Evolutionary conservation across 1,139 yeast genomes (phyloP).

Genomic region (Geotrichum cucujoidarum): DNA sequence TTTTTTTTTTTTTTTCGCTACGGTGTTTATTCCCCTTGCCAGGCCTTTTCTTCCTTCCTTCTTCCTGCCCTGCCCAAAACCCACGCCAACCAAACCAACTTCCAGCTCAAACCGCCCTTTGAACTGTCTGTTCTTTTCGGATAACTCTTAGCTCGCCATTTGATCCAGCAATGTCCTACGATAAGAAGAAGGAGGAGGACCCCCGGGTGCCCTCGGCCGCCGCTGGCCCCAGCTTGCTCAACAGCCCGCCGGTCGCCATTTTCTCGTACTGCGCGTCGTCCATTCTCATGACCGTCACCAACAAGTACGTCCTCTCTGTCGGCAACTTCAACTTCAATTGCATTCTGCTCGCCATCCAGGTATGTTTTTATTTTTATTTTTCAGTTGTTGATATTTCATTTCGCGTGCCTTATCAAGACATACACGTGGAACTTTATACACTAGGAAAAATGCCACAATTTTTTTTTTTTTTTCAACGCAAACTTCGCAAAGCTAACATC

Average conservation of each 20-base stretch:
- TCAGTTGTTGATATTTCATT: background rate
- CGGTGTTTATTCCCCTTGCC: background rate
- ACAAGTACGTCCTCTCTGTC: constrained; percentile 87
- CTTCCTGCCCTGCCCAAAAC: background rate
- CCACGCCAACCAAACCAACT: too few species aligned
- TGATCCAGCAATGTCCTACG: constrained; percentile 15
- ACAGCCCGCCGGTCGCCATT: constrained; percentile 84
- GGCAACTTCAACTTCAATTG: constrained; percentile 83
- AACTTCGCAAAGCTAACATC: background rate
- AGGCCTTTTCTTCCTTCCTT: background rate
- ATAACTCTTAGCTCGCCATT: too few species aligned
- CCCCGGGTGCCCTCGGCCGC: constrained; percentile 10
- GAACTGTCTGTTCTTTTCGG: too few species aligned
- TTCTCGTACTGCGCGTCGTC: constrained; percentile 86
- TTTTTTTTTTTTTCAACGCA: constrained; percentile 3
- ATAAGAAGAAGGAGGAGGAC: constrained; percentile 21
- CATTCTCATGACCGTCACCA: constrained; percentile 95
- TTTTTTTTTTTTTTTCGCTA: background rate
- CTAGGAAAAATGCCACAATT: background rate
- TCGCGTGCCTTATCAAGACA: background rate
- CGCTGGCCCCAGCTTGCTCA: constrained; percentile 34
- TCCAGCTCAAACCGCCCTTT: too few species aligned
- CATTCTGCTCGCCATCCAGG: constrained; percentile 56
- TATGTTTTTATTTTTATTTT: constrained; percentile 18
- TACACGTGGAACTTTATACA: constrained; percentile 8